Percentiles rank a stretch among this genome's conserved stretches.
phyloP scores from a whole-genome alignment of 202 grass and related monocot species.

The Zoysia matrella region DNA sequence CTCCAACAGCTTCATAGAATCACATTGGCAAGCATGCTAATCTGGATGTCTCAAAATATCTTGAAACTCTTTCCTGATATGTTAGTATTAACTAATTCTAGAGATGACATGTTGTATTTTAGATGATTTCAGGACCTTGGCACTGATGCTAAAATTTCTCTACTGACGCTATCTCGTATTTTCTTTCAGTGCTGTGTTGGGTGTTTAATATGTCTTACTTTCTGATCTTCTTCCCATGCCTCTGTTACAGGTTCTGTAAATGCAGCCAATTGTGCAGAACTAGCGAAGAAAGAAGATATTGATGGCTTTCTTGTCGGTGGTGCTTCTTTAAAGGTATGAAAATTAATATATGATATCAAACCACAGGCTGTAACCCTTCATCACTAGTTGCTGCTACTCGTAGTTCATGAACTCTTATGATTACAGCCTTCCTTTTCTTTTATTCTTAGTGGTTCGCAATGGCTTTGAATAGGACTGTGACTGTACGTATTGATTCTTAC shows the following conservation, averaged over 20 bases:
- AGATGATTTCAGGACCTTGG: background rate
- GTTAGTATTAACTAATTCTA: background rate
- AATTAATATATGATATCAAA: background rate
- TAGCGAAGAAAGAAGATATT: slow-evolving; percentile 96
- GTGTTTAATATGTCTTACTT: background rate
- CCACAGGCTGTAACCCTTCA: background rate
- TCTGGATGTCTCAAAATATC: background rate
- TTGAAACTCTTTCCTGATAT: background rate
- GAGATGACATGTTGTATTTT: background rate
- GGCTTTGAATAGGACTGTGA: background rate
- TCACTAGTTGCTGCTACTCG: background rate
- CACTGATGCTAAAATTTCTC: background rate
- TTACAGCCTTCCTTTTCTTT: background rate
- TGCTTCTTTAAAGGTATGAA: slow-evolving; percentile 66
- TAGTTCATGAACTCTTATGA: background rate
- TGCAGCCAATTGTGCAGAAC: slow-evolving; percentile 77
- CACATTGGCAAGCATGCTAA: background rate
- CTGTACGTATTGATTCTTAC: background rate
- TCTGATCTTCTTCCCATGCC: slow-evolving; percentile 1
- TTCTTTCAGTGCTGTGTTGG: slow-evolving; percentile 3
- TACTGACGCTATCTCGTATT: background rate
- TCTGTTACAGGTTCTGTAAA: slow-evolving; percentile 86
- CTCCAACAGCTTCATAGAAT: background rate
- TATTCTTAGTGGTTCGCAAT: background rate
- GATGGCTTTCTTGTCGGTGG: slow-evolving; percentile 25